A percentile compares a stretch with the other conserved stretches of the same genome.
Conservation (phyloP, 2,329 filamentous ascomycete genomes). For the Huntiella abstrusa region DNA sequence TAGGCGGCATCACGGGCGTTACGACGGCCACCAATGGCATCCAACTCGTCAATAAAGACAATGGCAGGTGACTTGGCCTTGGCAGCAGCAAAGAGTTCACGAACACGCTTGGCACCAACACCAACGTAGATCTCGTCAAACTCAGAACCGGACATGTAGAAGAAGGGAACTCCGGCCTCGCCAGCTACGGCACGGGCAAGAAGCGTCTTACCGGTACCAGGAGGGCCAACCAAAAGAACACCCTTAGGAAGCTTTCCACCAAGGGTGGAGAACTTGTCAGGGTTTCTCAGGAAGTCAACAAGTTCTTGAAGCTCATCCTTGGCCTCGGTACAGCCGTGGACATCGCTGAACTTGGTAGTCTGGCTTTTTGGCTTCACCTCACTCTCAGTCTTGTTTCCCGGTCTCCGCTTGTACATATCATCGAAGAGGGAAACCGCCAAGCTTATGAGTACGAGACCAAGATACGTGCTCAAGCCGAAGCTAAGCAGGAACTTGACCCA, state of each 20-base stretch:
- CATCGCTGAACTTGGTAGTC: conserved; percentile 76
- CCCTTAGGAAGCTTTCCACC: conserved; percentile 95
- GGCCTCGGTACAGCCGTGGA: conserved; percentile 93
- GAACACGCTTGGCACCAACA: conserved; percentile 88
- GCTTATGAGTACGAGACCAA: conserved; percentile 60
- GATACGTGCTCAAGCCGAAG: conserved; percentile 62
- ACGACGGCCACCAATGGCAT: conserved; percentile 85
- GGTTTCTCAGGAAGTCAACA: conserved; percentile 87
- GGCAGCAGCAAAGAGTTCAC: conserved; percentile 73
- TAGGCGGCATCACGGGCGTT: conserved; percentile 88
- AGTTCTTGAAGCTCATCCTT: conserved; percentile 96
- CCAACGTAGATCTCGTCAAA: conserved; percentile 98
- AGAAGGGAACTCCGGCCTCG: conserved; percentile 94
- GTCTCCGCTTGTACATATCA: conserved; percentile 54
- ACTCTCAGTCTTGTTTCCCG: conserved; percentile 51
- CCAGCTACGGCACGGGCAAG: conserved; percentile 89
- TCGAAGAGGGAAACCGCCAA: conserved; percentile 49
- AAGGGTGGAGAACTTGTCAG: conserved; percentile 79
- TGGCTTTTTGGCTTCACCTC: conserved; percentile 89
- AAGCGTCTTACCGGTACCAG: conserved; percentile 93
- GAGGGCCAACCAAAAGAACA: conserved; percentile 83
- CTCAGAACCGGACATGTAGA: conserved; percentile 98
- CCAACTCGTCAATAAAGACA: conserved; percentile 86
- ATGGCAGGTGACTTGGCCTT: conserved; percentile 77
- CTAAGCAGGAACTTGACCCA: conserved; percentile 76